Conservation (phyloP, 2,329 filamentous ascomycete genomes). For the Sodiomyces alkalinus region DNA sequence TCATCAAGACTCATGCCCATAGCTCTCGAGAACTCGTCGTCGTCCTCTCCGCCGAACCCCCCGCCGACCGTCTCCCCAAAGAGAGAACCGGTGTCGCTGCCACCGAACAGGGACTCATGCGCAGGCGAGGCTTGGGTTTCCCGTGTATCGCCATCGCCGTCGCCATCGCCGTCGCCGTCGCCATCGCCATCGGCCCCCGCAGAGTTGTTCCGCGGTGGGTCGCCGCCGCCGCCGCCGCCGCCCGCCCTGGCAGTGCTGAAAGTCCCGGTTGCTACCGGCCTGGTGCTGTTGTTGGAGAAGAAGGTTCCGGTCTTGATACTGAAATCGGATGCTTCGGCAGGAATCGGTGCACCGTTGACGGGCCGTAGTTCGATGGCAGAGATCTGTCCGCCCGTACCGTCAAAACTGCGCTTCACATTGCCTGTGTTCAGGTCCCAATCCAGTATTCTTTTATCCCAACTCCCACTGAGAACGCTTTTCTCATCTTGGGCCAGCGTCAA, state of each 20-base stretch:
- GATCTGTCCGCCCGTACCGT: conserved; percentile 67
- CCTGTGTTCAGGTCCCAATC: conserved; percentile 95
- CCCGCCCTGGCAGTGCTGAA: conserved; percentile 3
- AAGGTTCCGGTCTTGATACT: conserved; percentile 50
- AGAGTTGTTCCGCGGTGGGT: conserved; percentile 1
- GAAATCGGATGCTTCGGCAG: conserved; percentile 52
- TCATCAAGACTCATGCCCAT: conserved; percentile 40
- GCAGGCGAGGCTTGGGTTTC: conserved; percentile 52
- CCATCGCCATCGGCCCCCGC: conserved; percentile 11
- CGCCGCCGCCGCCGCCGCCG: conserved; percentile 10
- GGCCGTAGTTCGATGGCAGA: conserved; percentile 78
- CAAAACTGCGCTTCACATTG: conserved; percentile 58
- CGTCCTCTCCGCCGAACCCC: conserved; percentile 51
- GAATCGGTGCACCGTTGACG: conserved; percentile 57
- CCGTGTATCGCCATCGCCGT: conserved; percentile 24
- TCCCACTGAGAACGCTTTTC: conserved; percentile 73
- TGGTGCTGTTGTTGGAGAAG: conserved; percentile 56
- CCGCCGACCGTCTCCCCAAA: conserved; percentile 62
- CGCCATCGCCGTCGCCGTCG: conserved; percentile 7
- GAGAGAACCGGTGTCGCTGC: conserved; percentile 65
- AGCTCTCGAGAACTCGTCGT: conserved; percentile 67
- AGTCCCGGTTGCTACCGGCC: conserved; percentile 19
- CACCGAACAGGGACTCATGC: conserved; percentile 69
- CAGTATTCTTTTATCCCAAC: conserved; percentile 88
- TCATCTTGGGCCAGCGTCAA: conserved; percentile 73